Conservation (phyloP, 192 early-diverging fungal species). For the Coemansia umbellata region DNA sequence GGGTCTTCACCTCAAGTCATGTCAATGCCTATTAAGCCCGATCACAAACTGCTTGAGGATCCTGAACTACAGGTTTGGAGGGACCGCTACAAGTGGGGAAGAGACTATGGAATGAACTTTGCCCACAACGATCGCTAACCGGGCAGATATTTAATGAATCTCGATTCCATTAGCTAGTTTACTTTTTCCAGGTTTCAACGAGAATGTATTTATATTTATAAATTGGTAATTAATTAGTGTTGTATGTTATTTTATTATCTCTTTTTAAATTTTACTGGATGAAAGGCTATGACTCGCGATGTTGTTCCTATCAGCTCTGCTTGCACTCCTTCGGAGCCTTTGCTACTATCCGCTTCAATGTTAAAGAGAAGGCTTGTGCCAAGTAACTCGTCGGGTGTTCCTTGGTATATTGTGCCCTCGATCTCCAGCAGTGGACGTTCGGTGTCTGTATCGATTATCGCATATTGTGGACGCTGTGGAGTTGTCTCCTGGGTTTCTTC, state of each 20-base stretch:
- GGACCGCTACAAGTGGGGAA: slow-evolving; percentile 48
- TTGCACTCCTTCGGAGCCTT: not conserved
- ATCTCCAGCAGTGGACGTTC: slow-evolving; percentile 37
- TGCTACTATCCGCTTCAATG: slow-evolving; percentile 3
- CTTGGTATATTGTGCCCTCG: slow-evolving; percentile 34
- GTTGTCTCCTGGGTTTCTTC: not conserved
- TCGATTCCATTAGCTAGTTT: not conserved
- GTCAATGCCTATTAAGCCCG: slow-evolving; percentile 16
- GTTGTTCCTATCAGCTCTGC: slow-evolving; percentile 25
- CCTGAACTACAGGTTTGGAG: slow-evolving; percentile 46
- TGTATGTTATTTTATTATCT: not conserved
- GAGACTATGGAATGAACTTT: slow-evolving; percentile 48
- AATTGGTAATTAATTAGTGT: not conserved
- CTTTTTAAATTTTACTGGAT: slow-evolving; percentile 15
- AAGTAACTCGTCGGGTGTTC: slow-evolving; percentile 29
- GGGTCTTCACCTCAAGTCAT: not conserved
- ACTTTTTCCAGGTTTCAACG: not conserved
- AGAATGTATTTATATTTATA: not conserved
- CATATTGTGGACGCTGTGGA: slow-evolving; percentile 12
- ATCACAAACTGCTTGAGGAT: slow-evolving; percentile 37
- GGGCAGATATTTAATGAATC: too few relatives aligned
- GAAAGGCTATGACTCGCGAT: slow-evolving; percentile 25
- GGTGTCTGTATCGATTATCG: slow-evolving; percentile 35
- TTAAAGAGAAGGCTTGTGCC: slow-evolving; percentile 40
- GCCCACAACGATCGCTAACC: slow-evolving; percentile 41